Evolutionary conservation across 192 early-diverging fungal species (phyloP), one percentile per base, ranked within the genome.

Genomic region (Dimargaris cristalligena): DNA sequence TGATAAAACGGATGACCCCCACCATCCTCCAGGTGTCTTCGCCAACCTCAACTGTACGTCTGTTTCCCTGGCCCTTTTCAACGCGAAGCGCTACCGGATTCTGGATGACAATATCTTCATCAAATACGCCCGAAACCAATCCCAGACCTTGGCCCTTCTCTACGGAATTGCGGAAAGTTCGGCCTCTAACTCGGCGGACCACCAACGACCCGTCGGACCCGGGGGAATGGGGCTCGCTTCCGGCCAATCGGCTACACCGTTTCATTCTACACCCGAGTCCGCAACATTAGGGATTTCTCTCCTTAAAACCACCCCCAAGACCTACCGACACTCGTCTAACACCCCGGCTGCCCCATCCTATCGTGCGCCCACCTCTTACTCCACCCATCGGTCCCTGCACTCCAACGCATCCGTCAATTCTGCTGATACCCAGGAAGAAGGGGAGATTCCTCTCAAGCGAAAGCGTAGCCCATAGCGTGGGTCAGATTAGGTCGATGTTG

Each of bases 391-490:
- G 16, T 16, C 38, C 8, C 38, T 10, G 38, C 20, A 18, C 50
- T 18, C 2, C 13, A 52, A 14, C 2, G 20, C 55, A 13, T 11
- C 4, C 3, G 34, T 25, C 22, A 57, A 31, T 11, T 25, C 55
- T 4, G 32, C n/a, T 2, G 33, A 32, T 34, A 35, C 55, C 3
- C 33, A 34, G 34, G 55, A 57, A 35, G 55, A 57, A 34, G 55
- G 55, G 4, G 55, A 57, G 55, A 57, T 57, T 35, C 30, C 33
- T n/a, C 32, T 34, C 33, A 57, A 57, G 38, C 55, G 55, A 14
- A 52, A 52, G 16, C 38, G 38, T 41, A 41, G 38, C 16, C 38
- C 38, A 6, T 41, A 41, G 38, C 38, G 6, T 6, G 16, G n/a
- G n/a, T n/a, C n/a, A n/a, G n/a, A n/a, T n/a, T n/a, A n/a, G n/a